Percentiles rank a stretch among this genome's conserved stretches.
These are phyloP conservation scores for Irpex sp. DNA, from an alignment of 1,284 basidiomycete genomes.

Conservation along the genomic window DNA sequence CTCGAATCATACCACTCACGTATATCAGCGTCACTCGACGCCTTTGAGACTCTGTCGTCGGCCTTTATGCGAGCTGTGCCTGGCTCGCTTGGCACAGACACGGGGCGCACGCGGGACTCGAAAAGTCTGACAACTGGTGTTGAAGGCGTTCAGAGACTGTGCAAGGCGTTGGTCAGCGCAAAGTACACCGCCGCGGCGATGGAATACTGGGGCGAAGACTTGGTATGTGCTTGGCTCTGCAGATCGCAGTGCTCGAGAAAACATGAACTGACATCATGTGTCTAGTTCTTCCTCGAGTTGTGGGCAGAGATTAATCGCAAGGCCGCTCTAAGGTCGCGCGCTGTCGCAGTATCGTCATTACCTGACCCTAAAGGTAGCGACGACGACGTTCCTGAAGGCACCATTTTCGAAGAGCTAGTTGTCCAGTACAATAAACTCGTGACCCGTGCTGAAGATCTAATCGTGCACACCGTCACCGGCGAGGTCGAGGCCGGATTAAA, in stretches of 20 bases:
- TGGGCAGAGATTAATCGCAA: slow-evolving; percentile 71
- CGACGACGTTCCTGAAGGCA: slow-evolving; percentile 44
- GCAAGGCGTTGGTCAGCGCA: slow-evolving; percentile 80
- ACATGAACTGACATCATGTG: not conserved
- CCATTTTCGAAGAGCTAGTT: slow-evolving; percentile 75
- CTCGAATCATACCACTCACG: slow-evolving; percentile 74
- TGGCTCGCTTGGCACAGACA: slow-evolving; percentile 64
- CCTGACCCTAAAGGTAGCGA: slow-evolving; percentile 36
- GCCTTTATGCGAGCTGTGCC: slow-evolving; percentile 87
- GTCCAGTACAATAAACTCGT: slow-evolving; percentile 56
- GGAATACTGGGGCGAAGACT: slow-evolving; percentile 79
- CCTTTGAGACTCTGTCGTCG: slow-evolving; percentile 87
- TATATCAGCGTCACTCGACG: slow-evolving; percentile 82
- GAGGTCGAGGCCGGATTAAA: slow-evolving; percentile 77
- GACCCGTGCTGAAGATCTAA: slow-evolving; percentile 77
- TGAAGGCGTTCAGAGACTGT: slow-evolving; percentile 73
- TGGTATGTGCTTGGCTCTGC: slow-evolving; percentile 45
- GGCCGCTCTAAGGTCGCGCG: slow-evolving; percentile 47
- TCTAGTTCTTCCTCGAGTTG: slow-evolving; percentile 84
- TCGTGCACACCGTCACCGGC: slow-evolving; percentile 71
- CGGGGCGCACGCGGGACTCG: slow-evolving; percentile 39
- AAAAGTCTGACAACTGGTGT: slow-evolving; percentile 68
- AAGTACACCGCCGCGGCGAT: slow-evolving; percentile 64
- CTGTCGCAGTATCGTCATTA: slow-evolving; percentile 42
- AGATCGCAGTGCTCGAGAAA: not conserved